Conservation (phyloP, 169 alveolate species). For the Eimeria tenella region DNA sequence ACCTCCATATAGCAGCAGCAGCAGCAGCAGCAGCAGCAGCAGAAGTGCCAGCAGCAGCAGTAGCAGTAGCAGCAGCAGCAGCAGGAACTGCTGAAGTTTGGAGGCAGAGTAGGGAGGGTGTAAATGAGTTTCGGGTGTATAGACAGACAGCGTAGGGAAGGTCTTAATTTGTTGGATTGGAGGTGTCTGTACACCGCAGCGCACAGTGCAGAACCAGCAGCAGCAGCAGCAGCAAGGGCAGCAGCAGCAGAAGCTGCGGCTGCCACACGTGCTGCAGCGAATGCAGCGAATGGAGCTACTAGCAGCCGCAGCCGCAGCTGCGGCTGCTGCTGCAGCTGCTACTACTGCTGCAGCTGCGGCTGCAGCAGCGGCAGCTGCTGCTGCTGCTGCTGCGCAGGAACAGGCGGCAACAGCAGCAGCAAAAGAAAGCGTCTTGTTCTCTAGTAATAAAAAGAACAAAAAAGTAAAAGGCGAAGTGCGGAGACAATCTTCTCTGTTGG, state of each 20-base stretch:
- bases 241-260: slow-evolving; percentile 1
- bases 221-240: background rate
- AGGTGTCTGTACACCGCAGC: background rate
- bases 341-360: background rate
- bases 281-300: background rate
- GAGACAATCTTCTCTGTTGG: too few relatives aligned
- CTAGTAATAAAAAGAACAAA: background rate
- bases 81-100: background rate
- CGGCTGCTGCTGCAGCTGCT: background rate
- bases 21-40: slow-evolving; percentile 23
- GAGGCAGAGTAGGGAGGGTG: too few relatives aligned
- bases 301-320: background rate
- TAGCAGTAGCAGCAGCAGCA: background rate
- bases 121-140: too few relatives aligned
- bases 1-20: background rate
- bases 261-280: background rate
- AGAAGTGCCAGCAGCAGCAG: background rate
- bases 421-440: background rate
- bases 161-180: background rate
- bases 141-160: background rate
- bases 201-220: background rate
- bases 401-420: slow-evolving; percentile 16
- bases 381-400: background rate
- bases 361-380: background rate
- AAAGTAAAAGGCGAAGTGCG: too few relatives aligned